A percentile compares a stretch with the other conserved stretches of the same genome.
phyloP scores from a whole-genome alignment of 345 rosid genomes.

The Eucalyptus coolabah region DNA sequence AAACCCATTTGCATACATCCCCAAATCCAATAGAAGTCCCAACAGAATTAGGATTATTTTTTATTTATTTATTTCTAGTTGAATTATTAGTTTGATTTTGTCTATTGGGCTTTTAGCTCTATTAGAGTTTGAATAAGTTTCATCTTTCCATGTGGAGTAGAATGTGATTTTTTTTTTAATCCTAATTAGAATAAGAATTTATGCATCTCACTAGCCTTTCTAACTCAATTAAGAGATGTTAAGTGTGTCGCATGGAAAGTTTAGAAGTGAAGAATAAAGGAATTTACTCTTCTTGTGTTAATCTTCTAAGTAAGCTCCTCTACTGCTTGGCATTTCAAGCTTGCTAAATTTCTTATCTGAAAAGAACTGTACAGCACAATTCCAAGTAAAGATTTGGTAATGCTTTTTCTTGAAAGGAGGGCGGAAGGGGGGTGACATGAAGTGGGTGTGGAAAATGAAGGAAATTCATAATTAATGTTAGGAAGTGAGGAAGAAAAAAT shows the following conservation, averaged over 20 bases:
- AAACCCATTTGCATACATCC: neutral
- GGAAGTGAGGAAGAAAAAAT: neutral
- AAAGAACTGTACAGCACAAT: neutral
- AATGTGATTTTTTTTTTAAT: neutral
- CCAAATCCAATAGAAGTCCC: neutral
- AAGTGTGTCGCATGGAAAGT: neutral
- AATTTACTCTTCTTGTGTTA: neutral
- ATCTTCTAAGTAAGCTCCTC: neutral
- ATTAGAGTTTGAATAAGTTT: neutral
- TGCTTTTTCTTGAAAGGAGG: neutral
- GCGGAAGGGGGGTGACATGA: neutral
- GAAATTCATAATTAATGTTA: neutral
- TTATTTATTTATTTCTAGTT: neutral
- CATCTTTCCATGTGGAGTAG: neutral
- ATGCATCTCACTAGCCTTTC: neutral
- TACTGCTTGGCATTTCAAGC: neutral
- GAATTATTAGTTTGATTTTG: neutral
- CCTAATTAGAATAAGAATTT: neutral
- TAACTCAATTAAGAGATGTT: neutral
- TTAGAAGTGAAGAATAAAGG: neutral
- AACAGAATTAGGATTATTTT: neutral
- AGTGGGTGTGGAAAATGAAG: neutral
- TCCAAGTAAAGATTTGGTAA: neutral
- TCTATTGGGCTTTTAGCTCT: neutral
- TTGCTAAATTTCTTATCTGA: neutral